A percentile compares a stretch with the other conserved stretches of the same genome.
Evolutionary conservation across 1,284 basidiomycete species (phyloP).

Genomic region (Apiotrichum siamense): DNA sequence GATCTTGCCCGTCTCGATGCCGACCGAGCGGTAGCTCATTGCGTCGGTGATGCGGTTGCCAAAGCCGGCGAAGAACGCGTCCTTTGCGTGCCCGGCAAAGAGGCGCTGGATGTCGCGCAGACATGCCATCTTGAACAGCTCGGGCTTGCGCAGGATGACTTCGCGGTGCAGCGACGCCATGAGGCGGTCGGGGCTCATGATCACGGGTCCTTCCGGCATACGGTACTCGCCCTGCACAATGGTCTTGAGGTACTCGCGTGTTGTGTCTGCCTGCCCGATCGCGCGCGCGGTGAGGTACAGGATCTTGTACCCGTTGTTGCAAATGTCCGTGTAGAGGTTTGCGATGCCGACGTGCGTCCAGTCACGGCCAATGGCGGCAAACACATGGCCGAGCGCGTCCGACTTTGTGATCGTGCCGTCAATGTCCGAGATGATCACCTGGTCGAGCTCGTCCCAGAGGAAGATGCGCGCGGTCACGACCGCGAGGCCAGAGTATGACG

Average conservation of each 20-base stretch:
- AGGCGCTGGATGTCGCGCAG: conserved; percentile 90
- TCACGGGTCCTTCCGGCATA: conserved; percentile 94
- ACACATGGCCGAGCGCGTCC: conserved; percentile 94
- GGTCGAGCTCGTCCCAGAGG: conserved; percentile 85
- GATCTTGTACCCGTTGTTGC: conserved; percentile 94
- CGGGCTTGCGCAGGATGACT: conserved; percentile 97
- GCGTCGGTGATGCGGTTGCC: conserved; percentile 99
- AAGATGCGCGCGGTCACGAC: conserved; percentile 92
- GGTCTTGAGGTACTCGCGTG: conserved; percentile 87
- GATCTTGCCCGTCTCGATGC: conserved; percentile 87
- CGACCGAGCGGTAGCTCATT: conserved; percentile 90
- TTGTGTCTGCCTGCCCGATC: conserved; percentile 97
- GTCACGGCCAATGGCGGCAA: conserved; percentile 98
- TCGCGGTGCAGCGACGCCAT: conserved; percentile 94
- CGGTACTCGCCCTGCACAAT: conserved; percentile 95
- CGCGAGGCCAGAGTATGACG: conserved; percentile 75
- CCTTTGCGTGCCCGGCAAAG: conserved; percentile 66
- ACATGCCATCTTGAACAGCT: conserved; percentile 99
- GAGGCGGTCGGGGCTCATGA: conserved; percentile 96
- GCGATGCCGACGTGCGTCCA: conserved; percentile 99
- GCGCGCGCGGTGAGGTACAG: conserved; percentile 97
- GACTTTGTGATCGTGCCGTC: conserved; percentile 99
- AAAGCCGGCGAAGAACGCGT: conserved; percentile 90
- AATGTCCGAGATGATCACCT: conserved; percentile 93
- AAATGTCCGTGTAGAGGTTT: conserved; percentile 95